Base-by-base conservation (phyloP, 192 early-diverging fungal species). In the Dimargaris cristalligena region DNA sequence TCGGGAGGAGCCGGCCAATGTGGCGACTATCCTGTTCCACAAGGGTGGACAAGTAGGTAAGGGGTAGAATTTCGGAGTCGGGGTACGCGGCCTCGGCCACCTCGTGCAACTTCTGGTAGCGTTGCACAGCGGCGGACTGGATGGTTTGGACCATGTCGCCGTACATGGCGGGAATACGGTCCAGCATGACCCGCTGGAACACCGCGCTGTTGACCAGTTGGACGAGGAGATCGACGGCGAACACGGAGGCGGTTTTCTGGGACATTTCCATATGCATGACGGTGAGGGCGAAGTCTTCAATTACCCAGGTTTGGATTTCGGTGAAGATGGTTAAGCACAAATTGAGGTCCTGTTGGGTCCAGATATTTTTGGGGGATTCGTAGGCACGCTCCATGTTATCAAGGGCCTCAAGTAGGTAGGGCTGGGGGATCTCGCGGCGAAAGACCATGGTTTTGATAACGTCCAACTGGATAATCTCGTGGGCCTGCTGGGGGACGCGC, bases 401-500 rank as follows among this genome's bases (percentile, higher is more conserved):
- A 20, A 56, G 54, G 4, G 31, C 54, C 20, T 56, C 34, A 33
- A 33, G 31, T 29, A 56, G 34, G 31, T 56, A 56, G 18, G 16
- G 20, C 10, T 56, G 18, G 54, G 54, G 54, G 29, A 56, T 56
- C 20, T 56, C 54, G 4, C 34, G 54, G 16, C 32, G 16, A 3
- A 56, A 32, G 6, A 38, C 54, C 54, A 56, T 56, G 10, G 14
- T 8, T 20, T 22, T 56, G 31, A 32, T n/a, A 14, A 56, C 31
- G 9, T 56, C 25, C 16, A 56, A 23, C 16, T 33, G 54, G 32
- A 32, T 35, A 8, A 56, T 23, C 28, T 26, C 32, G 31, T 56
- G 32, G 18, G 54, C 34, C 32, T 26, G 54, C 13, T 29, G 54
- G 9, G 20, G 54, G 54, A 56, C 34, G 18, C 54, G 26, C 54